Percentiles rank a stretch among this genome's conserved stretches.
Evolutionary conservation across 2,329 filamentous ascomycete genomes (phyloP).

Genomic region (Colletotrichum sp.): DNA sequence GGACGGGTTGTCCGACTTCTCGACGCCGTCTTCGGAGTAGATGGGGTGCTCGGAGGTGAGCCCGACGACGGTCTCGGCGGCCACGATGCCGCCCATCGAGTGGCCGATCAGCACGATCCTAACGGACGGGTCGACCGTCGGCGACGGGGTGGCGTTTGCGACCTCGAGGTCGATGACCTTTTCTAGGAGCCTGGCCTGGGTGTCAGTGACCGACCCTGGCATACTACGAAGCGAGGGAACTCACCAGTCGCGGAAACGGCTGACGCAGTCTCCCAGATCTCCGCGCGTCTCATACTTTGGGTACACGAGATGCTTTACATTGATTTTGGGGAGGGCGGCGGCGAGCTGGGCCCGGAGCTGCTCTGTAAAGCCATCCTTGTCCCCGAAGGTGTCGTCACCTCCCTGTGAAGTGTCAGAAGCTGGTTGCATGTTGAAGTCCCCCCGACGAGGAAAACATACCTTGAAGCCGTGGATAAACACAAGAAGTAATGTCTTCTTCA

Average conservation of each 20-base stretch:
- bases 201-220: background rate
- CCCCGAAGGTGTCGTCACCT: slow-evolving; percentile 77
- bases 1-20: slow-evolving; percentile 34
- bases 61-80: slow-evolving; percentile 82
- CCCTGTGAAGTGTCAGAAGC: slow-evolving; percentile 52
- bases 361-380: slow-evolving; percentile 69
- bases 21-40: slow-evolving; percentile 47
- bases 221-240: slow-evolving; percentile 19
- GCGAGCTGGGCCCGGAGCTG: slow-evolving; percentile 70
- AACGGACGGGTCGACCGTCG: slow-evolving; percentile 85
- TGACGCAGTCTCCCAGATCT: slow-evolving; percentile 73
- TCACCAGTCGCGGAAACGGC: slow-evolving; percentile 77
- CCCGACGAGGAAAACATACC: slow-evolving; percentile 40
- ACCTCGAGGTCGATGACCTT: slow-evolving; percentile 96
- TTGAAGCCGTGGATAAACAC: slow-evolving; percentile 93
- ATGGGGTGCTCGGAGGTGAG: slow-evolving; percentile 65
- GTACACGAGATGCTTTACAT: slow-evolving; percentile 73
- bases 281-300: slow-evolving; percentile 84
- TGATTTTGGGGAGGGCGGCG: slow-evolving; percentile 70
- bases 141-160: slow-evolving; percentile 76
- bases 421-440: background rate
- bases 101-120: slow-evolving; percentile 84
- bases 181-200: slow-evolving; percentile 72
- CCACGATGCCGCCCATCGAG: slow-evolving; percentile 93
- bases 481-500: slow-evolving; percentile 80